Evolutionary conservation across 1,284 basidiomycete genomes (phyloP).

Genomic region (Ustilago lituana): DNA sequence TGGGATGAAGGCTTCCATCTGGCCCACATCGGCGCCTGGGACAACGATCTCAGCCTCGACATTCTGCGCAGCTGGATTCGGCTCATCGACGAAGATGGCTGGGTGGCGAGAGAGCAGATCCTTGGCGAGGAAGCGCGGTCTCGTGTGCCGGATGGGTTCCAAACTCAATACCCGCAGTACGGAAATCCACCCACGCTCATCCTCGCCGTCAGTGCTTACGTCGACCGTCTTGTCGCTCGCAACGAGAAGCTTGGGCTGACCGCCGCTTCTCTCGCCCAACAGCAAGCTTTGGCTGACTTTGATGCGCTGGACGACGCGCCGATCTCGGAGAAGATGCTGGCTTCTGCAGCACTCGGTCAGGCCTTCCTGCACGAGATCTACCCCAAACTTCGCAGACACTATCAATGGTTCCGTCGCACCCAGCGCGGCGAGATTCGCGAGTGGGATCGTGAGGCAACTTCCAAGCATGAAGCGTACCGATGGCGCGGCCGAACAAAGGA

Average conservation of each 20-base stretch:
- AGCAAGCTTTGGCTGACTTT: constrained; percentile 12
- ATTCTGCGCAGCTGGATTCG: constrained; percentile 89
- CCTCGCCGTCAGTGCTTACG: constrained; percentile 88
- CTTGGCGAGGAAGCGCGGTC: constrained; percentile 90
- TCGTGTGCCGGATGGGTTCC: constrained; percentile 80
- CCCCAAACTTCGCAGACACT: constrained; percentile 83
- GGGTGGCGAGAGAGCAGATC: constrained; percentile 94
- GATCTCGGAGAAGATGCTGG: constrained; percentile 31
- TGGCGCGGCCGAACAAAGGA: constrained; percentile 89
- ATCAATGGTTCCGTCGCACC: constrained; percentile 92
- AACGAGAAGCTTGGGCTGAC: constrained; percentile 30
- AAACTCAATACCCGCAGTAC: constrained; percentile 88
- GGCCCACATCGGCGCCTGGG: constrained; percentile 87
- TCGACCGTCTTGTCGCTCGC: constrained; percentile 74
- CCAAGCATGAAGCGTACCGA: constrained; percentile 86
- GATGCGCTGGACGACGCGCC: constrained; percentile 22
- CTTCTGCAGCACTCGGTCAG: constrained; percentile 70
- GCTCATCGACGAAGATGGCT: constrained; percentile 89
- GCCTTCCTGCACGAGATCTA: constrained; percentile 82
- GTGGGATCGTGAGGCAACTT: constrained; percentile 81
- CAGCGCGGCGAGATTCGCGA: constrained; percentile 87
- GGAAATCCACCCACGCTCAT: constrained; percentile 93
- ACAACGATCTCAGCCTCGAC: constrained; percentile 87
- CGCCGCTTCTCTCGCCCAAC: constrained; percentile 13
- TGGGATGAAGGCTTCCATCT: constrained; percentile 98